phyloP scores from a whole-genome alignment of 805 yeast genomes.

The Peterozyma xylosa region DNA sequence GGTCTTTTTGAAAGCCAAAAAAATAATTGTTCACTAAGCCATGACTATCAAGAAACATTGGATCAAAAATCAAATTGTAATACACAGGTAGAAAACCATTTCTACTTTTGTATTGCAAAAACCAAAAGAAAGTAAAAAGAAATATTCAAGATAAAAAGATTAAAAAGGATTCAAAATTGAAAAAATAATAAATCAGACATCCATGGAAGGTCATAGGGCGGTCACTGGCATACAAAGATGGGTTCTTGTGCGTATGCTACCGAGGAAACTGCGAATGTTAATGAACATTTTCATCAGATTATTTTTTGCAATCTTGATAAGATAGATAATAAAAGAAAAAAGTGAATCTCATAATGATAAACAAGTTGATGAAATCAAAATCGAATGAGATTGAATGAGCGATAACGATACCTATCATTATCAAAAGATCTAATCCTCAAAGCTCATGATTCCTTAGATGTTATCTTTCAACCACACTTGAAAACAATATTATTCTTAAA shows the following conservation, averaged over 20 bases:
- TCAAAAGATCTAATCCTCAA: background rate
- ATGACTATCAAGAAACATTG: no score
- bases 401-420: conserved; percentile 8
- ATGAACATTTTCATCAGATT: conserved; percentile 70
- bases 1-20: no score
- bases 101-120: no score
- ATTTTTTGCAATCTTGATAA: conserved; percentile 2
- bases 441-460: background rate
- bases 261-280: conserved; percentile 96
- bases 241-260: conserved; percentile 78
- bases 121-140: no score
- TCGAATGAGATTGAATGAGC: conserved; percentile 4
- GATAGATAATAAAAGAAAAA: conserved; percentile 7
- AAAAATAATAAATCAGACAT: conserved; percentile 57
- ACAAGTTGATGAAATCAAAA: background rate
- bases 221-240: conserved; percentile 80
- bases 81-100: no score
- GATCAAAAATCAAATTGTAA: no score
- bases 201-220: conserved; percentile 87
- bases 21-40: no score
- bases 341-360: conserved; percentile 1
- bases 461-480: background rate
- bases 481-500: conserved; percentile 1
- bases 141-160: no score
- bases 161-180: no score